Percentiles rank a stretch among this genome's conserved stretches.
phyloP scores from a whole-genome alignment of 73 alveolate genomes.

The Tetrahymena thermophila region DNA sequence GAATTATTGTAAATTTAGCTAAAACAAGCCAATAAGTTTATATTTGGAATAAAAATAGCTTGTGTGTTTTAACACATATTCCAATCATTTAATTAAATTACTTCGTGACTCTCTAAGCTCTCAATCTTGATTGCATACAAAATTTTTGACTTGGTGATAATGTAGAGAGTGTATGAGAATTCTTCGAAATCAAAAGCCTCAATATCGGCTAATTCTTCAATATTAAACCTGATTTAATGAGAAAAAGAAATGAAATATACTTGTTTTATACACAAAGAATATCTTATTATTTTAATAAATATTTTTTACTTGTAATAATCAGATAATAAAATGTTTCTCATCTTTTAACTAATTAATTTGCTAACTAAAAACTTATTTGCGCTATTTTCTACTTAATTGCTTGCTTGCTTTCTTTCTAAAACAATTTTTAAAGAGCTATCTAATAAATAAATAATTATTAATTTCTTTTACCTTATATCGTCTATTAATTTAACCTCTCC shows the following conservation, averaged over 20 bases:
- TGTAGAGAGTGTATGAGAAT: background rate
- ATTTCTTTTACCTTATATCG: constrained; percentile 1
- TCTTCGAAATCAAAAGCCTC: background rate
- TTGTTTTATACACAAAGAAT: too few species aligned
- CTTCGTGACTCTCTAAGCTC: background rate
- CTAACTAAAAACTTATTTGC: background rate
- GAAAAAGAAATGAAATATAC: background rate
- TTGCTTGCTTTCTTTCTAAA: background rate
- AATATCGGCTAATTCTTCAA: background rate
- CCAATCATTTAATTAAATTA: background rate
- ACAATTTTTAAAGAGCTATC: background rate
- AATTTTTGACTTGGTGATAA: background rate
- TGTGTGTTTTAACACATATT: background rate
- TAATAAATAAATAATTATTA: background rate
- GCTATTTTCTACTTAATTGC: background rate
- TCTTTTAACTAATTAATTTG: background rate
- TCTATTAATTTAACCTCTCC: background rate
- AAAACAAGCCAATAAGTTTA: background rate
- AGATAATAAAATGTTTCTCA: background rate
- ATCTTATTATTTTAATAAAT: background rate
- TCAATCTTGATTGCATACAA: background rate
- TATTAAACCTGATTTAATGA: background rate
- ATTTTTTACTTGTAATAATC: background rate
- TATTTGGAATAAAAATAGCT: background rate
- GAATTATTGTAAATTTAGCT: background rate